phyloP scores from a whole-genome alignment of 1,139 yeast species.

The Sugiyamaella japonica region DNA sequence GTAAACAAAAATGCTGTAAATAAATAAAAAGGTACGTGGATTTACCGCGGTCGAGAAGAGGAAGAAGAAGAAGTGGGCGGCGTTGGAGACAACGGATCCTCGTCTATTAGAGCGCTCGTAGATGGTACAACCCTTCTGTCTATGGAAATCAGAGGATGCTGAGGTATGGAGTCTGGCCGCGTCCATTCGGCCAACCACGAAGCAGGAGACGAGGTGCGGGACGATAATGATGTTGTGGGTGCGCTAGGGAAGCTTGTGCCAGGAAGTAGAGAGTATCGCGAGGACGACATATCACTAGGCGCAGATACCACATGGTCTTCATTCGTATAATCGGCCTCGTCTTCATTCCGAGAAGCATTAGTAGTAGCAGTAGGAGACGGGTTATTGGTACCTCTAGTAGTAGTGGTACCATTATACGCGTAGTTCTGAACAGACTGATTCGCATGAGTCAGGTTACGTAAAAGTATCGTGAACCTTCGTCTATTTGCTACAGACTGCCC shows the following conservation, averaged over 20 bases:
- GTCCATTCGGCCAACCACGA: slow-evolving; percentile 8
- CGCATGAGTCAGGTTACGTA: slow-evolving; percentile 1
- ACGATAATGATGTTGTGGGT: not conserved
- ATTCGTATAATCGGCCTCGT: not conserved
- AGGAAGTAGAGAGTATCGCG: slow-evolving; percentile 7
- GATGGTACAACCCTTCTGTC: slow-evolving; percentile 6
- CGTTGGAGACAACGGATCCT: not conserved
- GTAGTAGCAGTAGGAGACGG: not conserved
- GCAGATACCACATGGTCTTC: not conserved
- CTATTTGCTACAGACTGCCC: not conserved
- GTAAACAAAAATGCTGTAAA: not conserved
- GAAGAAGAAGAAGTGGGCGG: not conserved
- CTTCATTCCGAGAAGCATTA: not conserved
- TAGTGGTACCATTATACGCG: not conserved
- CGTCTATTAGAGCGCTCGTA: slow-evolving; percentile 2
- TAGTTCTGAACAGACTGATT: not conserved
- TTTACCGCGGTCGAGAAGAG: not conserved
- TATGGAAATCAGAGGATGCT: slow-evolving; percentile 8
- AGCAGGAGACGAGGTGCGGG: not conserved
- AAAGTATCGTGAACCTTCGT: slow-evolving; percentile 6
- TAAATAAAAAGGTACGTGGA: not conserved
- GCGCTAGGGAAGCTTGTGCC: slow-evolving; percentile 8
- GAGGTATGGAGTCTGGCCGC: slow-evolving; percentile 14
- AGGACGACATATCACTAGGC: not conserved
- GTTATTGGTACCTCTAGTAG: not conserved